phyloP scores from a whole-genome alignment of 805 yeast species.

The Teunomyces lycoperdinae region DNA sequence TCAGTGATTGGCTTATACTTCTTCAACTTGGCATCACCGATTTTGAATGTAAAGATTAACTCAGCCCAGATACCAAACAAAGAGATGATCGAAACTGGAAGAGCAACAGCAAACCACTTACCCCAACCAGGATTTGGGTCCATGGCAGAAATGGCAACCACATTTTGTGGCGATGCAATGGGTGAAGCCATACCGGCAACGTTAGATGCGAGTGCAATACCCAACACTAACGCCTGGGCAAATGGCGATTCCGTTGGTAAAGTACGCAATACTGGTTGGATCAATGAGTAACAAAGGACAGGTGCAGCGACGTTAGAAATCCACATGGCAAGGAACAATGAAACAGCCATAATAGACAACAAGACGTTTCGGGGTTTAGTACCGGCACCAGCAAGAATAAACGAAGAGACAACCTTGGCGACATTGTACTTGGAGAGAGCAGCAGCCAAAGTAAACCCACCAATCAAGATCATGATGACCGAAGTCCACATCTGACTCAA shows the following conservation, averaged over 20 bases:
- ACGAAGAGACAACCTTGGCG: constrained; percentile 82
- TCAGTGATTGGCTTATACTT: constrained; percentile 47
- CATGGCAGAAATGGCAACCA: constrained; percentile 87
- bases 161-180: constrained; percentile 94
- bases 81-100: constrained; percentile 72
- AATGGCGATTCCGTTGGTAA: constrained; percentile 75
- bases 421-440: constrained; percentile 88
- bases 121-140: constrained; percentile 77
- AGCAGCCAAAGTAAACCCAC: constrained; percentile 95
- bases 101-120: constrained; percentile 85
- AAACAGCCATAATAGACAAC: constrained; percentile 79
- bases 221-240: constrained; percentile 80
- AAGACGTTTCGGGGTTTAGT: constrained; percentile 77
- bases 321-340: constrained; percentile 89
- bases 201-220: constrained; percentile 90
- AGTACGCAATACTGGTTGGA: constrained; percentile 85
- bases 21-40: constrained; percentile 44
- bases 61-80: constrained; percentile 71
- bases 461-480: constrained; percentile 81
- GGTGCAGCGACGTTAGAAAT: constrained; percentile 98
- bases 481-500: constrained; percentile 93
- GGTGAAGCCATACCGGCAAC: constrained; percentile 98
- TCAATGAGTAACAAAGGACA: constrained; percentile 83
- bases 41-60: constrained; percentile 61
- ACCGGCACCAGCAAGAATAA: constrained; percentile 78